These are phyloP conservation scores for Melaleuca alternifolia DNA, from an alignment of 345 rosid species.

Conservation along the genomic window DNA sequence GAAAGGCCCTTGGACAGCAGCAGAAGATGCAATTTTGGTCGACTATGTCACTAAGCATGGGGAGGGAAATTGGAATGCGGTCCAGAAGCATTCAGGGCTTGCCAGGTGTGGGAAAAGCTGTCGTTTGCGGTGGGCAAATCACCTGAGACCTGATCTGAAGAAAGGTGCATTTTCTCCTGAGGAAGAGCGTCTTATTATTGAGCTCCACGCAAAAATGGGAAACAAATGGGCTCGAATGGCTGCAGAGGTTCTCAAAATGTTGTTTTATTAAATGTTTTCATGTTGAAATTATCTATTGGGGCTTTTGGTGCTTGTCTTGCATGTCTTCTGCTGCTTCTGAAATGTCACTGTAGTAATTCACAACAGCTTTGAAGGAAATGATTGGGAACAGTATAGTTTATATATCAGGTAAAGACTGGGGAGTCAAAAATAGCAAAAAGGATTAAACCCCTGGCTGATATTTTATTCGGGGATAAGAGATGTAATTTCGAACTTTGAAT, in stretches of 20 bases:
- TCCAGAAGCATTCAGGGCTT: slow-evolving; percentile 54
- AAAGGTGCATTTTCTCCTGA: slow-evolving; percentile 39
- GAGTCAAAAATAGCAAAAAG: not conserved
- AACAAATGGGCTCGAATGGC: slow-evolving; percentile 61
- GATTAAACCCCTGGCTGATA: not conserved
- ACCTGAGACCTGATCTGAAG: slow-evolving; percentile 44
- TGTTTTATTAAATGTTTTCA: not conserved
- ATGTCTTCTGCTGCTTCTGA: not conserved
- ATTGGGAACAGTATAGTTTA: not conserved
- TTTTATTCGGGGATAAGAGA: not conserved
- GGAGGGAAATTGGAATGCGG: slow-evolving; percentile 65
- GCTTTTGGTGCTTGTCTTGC: not conserved
- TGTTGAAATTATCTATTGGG: not conserved
- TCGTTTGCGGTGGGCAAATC: slow-evolving; percentile 64
- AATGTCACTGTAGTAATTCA: not conserved
- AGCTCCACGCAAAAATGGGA: slow-evolving; percentile 44
- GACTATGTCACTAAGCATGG: slow-evolving; percentile 48
- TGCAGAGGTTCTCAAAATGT: slow-evolving; percentile 22
- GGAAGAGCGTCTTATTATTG: slow-evolving; percentile 37
- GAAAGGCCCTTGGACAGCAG: slow-evolving; percentile 57
- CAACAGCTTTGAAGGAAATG: not conserved
- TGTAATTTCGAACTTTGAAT: not conserved
- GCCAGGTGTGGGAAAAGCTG: slow-evolving; percentile 60
- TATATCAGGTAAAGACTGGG: not conserved
- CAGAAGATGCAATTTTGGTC: slow-evolving; percentile 37